These are phyloP conservation scores for Salix caprea DNA, from an alignment of 345 rosid species.

Conservation along the genomic window DNA sequence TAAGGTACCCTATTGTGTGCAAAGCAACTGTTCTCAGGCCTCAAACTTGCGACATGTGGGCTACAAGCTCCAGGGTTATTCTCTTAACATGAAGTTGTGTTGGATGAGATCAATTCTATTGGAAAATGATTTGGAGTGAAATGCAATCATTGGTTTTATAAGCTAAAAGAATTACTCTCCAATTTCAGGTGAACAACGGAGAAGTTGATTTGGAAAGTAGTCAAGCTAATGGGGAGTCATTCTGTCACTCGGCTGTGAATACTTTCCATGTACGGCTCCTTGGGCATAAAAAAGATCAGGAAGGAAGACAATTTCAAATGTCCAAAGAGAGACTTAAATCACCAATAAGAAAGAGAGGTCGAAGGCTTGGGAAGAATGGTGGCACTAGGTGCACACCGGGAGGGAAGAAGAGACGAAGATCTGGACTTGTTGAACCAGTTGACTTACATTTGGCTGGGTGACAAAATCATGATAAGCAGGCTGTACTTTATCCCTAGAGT, in stretches of 20 bases:
- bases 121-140: not conserved
- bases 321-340: conserved; percentile 61
- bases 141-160: not conserved
- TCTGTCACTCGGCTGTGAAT: conserved; percentile 64
- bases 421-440: conserved; percentile 35
- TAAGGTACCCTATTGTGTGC: not conserved
- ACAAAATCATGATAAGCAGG: not conserved
- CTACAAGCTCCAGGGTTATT: not conserved
- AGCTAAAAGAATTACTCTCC: not conserved
- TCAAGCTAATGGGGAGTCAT: conserved; percentile 31
- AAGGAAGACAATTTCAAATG: conserved; percentile 22
- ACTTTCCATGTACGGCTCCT: conserved; percentile 68
- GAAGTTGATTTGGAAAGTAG: conserved; percentile 65
- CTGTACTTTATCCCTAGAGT: not conserved
- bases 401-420: conserved; percentile 65
- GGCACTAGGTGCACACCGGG: conserved; percentile 58
- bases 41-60: not conserved
- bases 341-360: conserved; percentile 30
- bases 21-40: not conserved
- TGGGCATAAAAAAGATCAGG: conserved; percentile 24
- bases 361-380: conserved; percentile 42
- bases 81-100: not conserved
- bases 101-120: not conserved
- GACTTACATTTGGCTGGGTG: conserved; percentile 38
- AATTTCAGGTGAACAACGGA: conserved; percentile 81